A percentile compares a stretch with the other conserved stretches of the same genome.
These are phyloP conservation scores for Neurospora intermedia DNA, from an alignment of 495 filamentous ascomycete species.

Conservation along the genomic window DNA sequence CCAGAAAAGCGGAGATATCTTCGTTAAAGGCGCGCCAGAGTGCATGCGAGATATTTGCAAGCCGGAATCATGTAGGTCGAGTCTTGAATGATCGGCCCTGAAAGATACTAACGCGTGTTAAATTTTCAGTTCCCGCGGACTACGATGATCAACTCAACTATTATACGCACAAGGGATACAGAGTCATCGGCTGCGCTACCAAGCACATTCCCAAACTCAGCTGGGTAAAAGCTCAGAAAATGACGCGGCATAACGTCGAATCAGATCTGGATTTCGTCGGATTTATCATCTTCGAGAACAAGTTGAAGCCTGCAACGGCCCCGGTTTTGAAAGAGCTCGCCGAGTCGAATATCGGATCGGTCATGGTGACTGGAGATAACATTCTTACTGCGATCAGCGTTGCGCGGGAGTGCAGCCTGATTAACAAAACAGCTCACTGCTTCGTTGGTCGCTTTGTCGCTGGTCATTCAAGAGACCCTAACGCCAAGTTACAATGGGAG, in stretches of 20 bases:
- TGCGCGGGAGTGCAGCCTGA: slow-evolving; percentile 79
- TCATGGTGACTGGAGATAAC: slow-evolving; percentile 99
- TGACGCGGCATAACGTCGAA: slow-evolving; percentile 78
- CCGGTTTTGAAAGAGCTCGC: slow-evolving; percentile 73
- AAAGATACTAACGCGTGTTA: too few species aligned
- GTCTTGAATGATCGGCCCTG: too few species aligned
- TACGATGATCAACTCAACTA: slow-evolving; percentile 79
- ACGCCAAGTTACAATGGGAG: slow-evolving; percentile 72
- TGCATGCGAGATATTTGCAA: slow-evolving; percentile 88
- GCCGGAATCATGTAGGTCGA: slow-evolving; percentile 47
- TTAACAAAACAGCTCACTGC: slow-evolving; percentile 71
- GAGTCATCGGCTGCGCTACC: slow-evolving; percentile 94
- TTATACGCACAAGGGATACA: slow-evolving; percentile 91
- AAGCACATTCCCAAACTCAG: slow-evolving; percentile 77
- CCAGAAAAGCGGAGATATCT: slow-evolving; percentile 65
- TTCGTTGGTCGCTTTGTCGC: slow-evolving; percentile 85
- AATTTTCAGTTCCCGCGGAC: slow-evolving; percentile 51
- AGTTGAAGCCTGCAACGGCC: slow-evolving; percentile 76
- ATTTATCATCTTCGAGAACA: slow-evolving; percentile 99
- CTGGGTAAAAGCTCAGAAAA: slow-evolving; percentile 90
- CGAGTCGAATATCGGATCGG: slow-evolving; percentile 71
- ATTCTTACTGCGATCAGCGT: slow-evolving; percentile 97
- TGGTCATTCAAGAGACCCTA: slow-evolving; percentile 57
- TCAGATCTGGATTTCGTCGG: slow-evolving; percentile 74
- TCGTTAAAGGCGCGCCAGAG: slow-evolving; percentile 95